Evolutionary conservation across 805 yeast species (phyloP).

Genomic region (Kazachstania africana): DNA sequence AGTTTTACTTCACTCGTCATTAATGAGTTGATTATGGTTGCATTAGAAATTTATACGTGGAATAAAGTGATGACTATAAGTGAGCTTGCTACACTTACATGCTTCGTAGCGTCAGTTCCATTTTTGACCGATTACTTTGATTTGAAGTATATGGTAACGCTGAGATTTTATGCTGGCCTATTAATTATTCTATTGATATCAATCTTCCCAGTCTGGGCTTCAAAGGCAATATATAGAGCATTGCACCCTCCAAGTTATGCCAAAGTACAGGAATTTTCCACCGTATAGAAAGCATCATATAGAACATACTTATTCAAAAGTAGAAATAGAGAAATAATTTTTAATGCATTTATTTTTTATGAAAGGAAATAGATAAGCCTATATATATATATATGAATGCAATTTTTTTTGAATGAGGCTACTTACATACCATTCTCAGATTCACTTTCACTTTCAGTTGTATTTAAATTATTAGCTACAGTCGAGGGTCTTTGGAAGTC

Average conservation of each 20-base stretch:
- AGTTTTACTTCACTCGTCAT: conserved; percentile 69
- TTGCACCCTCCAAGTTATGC: conserved; percentile 93
- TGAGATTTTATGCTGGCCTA: conserved; percentile 59
- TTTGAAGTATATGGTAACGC: conserved; percentile 44
- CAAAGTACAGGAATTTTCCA: conserved; percentile 66
- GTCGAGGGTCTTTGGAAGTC: conserved; percentile 60
- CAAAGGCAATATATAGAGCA: conserved; percentile 59
- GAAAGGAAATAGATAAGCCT: background rate
- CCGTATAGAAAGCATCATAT: conserved; percentile 21
- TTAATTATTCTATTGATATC: conserved; percentile 54
- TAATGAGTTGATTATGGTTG: conserved; percentile 90
- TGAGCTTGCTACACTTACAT: conserved; percentile 54
- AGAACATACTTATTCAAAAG: background rate
- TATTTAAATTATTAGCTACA: conserved; percentile 1
- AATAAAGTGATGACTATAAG: conserved; percentile 61
- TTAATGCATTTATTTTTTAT: background rate
- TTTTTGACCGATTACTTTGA: conserved; percentile 81
- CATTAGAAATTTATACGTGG: conserved; percentile 89
- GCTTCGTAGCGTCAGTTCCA: conserved; percentile 70
- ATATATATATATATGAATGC: background rate
- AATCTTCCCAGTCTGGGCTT: conserved; percentile 81
- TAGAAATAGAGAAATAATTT: background rate
- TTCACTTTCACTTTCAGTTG: conserved; percentile 9
- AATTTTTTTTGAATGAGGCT: background rate
- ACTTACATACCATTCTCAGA: conserved; percentile 5